These are phyloP conservation scores for Saturnispora gosingensis DNA, from an alignment of 805 yeast genomes.

Conservation along the genomic window DNA sequence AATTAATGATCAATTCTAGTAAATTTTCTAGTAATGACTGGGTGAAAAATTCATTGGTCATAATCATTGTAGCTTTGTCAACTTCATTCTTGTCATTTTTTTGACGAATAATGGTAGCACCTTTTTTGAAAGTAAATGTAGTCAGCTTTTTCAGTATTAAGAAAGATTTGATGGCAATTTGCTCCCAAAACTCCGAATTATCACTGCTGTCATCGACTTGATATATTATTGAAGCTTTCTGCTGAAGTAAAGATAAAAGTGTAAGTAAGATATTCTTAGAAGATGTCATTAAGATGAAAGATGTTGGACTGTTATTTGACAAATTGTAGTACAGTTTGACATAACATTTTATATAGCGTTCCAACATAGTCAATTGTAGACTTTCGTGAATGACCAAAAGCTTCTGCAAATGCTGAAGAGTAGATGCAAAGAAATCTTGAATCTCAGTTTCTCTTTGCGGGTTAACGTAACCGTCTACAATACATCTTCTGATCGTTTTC, in stretches of 20 bases:
- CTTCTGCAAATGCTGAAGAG: conserved; percentile 51
- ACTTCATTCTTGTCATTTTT: conserved; percentile 59
- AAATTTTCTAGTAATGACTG: conserved; percentile 46
- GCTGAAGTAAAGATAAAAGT: conserved; percentile 49
- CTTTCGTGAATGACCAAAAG: conserved; percentile 47
- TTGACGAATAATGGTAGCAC: conserved; percentile 54
- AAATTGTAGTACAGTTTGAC: conserved; percentile 63
- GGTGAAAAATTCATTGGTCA: conserved; percentile 50
- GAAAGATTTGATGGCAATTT: conserved; percentile 56
- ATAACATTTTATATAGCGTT: conserved; percentile 63
- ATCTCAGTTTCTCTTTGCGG: conserved; percentile 54
- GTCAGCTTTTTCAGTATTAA: conserved; percentile 56
- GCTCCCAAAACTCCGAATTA: conserved; percentile 65
- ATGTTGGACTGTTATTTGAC: conserved; percentile 52
- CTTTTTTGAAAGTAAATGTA: conserved; percentile 52
- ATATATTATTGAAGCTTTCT: conserved; percentile 58
- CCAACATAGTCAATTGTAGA: conserved; percentile 41
- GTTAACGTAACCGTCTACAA: conserved; percentile 67
- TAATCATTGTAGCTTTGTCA: conserved; percentile 41
- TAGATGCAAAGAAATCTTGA: conserved; percentile 47
- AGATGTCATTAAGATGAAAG: conserved; percentile 60
- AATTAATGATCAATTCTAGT: conserved; percentile 57
- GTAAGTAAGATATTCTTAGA: conserved; percentile 53
- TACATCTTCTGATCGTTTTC: conserved; percentile 62
- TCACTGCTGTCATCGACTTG: conserved; percentile 27